Percentiles rank a stretch among this genome's conserved stretches.
Evolutionary conservation across 768 basidiomycete genomes (phyloP).

Genomic region (Coprinellus micaceus): DNA sequence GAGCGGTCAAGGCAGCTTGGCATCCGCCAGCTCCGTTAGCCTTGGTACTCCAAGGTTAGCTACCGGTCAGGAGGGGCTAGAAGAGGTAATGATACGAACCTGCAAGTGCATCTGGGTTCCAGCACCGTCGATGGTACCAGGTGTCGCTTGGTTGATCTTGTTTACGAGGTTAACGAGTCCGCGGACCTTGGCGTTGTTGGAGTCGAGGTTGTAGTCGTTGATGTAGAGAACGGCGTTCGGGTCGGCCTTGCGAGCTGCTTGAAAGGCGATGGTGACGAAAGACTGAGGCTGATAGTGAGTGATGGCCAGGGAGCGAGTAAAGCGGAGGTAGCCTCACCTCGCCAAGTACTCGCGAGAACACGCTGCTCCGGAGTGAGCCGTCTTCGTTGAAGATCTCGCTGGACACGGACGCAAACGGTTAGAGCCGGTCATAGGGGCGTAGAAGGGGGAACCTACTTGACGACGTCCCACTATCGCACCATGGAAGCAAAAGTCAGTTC

Average conservation of each 20-base stretch:
- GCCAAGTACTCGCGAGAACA: constrained; percentile 49
- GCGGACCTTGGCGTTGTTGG: constrained; percentile 42
- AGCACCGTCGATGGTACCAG: constrained; percentile 45
- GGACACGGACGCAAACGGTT: constrained; percentile 3
- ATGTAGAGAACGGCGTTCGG: constrained; percentile 43
- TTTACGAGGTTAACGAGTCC: constrained; percentile 41
- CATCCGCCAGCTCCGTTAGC: constrained; percentile 46
- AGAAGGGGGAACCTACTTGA: constrained; percentile 28
- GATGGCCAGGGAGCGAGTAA: not conserved
- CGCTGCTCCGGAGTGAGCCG: constrained; percentile 41
- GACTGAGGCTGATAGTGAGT: constrained; percentile 18
- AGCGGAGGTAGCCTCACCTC: constrained; percentile 21
- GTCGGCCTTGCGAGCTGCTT: constrained; percentile 47
- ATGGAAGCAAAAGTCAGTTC: not conserved
- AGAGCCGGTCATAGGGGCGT: not conserved
- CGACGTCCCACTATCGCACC: constrained; percentile 38
- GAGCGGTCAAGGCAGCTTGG: constrained; percentile 34
- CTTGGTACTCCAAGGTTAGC: constrained; percentile 37
- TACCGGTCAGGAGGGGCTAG: constrained; percentile 37
- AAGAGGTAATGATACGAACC: constrained; percentile 32
- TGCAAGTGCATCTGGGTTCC: constrained; percentile 49
- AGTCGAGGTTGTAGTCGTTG: constrained; percentile 50
- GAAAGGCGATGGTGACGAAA: constrained; percentile 50
- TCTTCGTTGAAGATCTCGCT: constrained; percentile 53
- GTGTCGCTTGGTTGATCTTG: constrained; percentile 31